Conservation (phyloP, 768 basidiomycete genomes). For the Suillus bovinus region DNA sequence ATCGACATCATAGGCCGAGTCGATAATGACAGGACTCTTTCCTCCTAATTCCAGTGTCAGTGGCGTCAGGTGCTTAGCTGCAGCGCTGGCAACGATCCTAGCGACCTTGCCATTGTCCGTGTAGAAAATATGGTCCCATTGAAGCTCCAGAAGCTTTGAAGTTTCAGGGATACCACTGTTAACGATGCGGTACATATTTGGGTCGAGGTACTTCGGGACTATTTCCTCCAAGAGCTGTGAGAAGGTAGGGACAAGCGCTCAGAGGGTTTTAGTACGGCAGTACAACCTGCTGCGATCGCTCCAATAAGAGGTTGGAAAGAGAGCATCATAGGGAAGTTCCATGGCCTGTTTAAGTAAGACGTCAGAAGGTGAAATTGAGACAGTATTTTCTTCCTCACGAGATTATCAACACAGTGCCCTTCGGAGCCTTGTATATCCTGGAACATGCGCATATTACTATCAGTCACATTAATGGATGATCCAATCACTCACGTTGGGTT, state of each 20-base stretch:
- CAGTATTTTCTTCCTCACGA: slow-evolving; percentile 39
- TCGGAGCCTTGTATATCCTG: slow-evolving; percentile 52
- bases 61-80: too few species aligned
- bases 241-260: too few species aligned
- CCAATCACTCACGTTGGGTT: too few species aligned
- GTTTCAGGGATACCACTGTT: slow-evolving; percentile 46
- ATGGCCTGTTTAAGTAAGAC: slow-evolving; percentile 41
- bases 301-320: too few species aligned
- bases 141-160: slow-evolving; percentile 31
- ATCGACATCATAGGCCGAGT: too few species aligned
- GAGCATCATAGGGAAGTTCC: too few species aligned
- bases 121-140: slow-evolving; percentile 39
- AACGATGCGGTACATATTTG: slow-evolving; percentile 51
- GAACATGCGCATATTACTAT: background rate
- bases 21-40: too few species aligned
- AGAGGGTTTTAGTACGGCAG: too few species aligned
- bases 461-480: background rate
- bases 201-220: slow-evolving; percentile 57
- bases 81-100: too few species aligned
- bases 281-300: too few species aligned
- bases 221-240: slow-evolving; percentile 58
- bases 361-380: background rate
- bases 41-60: too few species aligned
- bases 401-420: slow-evolving; percentile 62
- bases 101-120: slow-evolving; percentile 35